Conservation (phyloP, 2,329 filamentous ascomycete species). For the Nothophaeocryptopus gaeumannii region DNA sequence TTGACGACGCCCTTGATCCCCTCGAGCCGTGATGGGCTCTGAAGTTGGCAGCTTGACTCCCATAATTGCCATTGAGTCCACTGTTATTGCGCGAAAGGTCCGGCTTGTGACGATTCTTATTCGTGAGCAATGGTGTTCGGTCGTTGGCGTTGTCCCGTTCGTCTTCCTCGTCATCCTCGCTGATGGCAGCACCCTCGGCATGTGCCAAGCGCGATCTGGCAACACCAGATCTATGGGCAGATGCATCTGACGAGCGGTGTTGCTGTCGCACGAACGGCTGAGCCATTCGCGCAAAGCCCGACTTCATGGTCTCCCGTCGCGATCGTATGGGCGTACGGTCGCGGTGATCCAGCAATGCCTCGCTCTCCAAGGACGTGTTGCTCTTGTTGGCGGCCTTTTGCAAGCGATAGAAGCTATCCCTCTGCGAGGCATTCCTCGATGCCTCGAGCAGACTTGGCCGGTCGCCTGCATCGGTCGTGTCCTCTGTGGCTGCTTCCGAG, state of each 20-base stretch:
- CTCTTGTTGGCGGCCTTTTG: constrained; percentile 53
- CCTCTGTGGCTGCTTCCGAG: constrained; percentile 54
- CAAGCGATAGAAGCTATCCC: constrained; percentile 55
- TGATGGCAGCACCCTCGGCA: constrained; percentile 12
- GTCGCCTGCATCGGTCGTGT: constrained; percentile 49
- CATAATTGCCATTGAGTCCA: constrained; percentile 22
- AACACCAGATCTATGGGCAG: constrained; percentile 4
- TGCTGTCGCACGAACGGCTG: constrained; percentile 25
- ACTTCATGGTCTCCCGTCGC: constrained; percentile 45
- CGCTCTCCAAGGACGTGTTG: constrained; percentile 83
- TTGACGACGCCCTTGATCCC: constrained; percentile 28
- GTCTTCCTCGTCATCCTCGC: constrained; percentile 50
- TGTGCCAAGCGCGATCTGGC: constrained; percentile 7
- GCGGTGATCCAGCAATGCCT: constrained; percentile 81
- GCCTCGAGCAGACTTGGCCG: constrained; percentile 42
- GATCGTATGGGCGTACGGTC: constrained; percentile 42
- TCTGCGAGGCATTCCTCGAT: constrained; percentile 36
- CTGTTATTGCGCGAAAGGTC: constrained; percentile 31
- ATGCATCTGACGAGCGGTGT: constrained; percentile 24
- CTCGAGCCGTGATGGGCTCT: constrained; percentile 31
- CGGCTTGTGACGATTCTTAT: constrained; percentile 33
- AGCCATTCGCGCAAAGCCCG: constrained; percentile 28
- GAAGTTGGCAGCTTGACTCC: constrained; percentile 26
- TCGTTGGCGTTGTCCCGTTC: constrained; percentile 49
- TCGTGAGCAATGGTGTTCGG: constrained; percentile 54